phyloP scores from a whole-genome alignment of 2,329 filamentous ascomycete genomes.

The Hypoxylon sp. region DNA sequence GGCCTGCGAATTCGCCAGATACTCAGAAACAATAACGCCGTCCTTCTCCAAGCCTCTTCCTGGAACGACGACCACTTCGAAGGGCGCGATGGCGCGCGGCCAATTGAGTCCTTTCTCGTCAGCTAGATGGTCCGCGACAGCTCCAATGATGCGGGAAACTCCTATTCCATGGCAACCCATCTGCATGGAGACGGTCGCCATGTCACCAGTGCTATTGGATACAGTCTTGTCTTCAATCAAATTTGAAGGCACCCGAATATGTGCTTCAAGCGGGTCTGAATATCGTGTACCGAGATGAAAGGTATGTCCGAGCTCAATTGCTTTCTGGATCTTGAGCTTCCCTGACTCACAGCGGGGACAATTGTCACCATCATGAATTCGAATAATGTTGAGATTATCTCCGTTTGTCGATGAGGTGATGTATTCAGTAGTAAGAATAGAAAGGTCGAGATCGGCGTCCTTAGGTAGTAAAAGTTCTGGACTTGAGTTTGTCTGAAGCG shows the following conservation, averaged over 20 bases:
- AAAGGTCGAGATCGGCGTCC: conserved; percentile 27
- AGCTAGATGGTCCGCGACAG: conserved; percentile 82
- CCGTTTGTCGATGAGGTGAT: conserved; percentile 47
- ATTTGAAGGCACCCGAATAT: conserved; percentile 64
- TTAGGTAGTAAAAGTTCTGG: conserved; percentile 40
- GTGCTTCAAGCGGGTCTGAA: conserved; percentile 79
- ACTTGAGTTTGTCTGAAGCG: conserved; percentile 28
- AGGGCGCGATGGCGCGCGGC: conserved; percentile 90
- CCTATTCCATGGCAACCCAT: conserved; percentile 99
- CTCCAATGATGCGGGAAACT: conserved; percentile 89
- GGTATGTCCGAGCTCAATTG: conserved; percentile 93
- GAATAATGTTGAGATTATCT: conserved; percentile 73
- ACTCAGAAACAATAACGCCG: conserved; percentile 75
- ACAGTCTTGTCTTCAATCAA: conserved; percentile 35
- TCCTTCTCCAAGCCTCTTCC: conserved; percentile 63
- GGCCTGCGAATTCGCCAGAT: conserved; percentile 57
- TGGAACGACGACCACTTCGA: conserved; percentile 78
- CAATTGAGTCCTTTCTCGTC: conserved; percentile 86
- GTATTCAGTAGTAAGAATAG: conserved; percentile 36
- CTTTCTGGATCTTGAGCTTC: conserved; percentile 75
- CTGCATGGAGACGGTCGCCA: conserved; percentile 72
- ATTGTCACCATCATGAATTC: conserved; percentile 75
- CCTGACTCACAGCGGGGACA: conserved; percentile 80
- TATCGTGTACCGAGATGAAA: conserved; percentile 95
- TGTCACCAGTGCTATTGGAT: conserved; percentile 44